Base-by-base conservation (phyloP, 225 moss, liverwort and hornwort genomes). In the Sphagnum contortum region DNA sequence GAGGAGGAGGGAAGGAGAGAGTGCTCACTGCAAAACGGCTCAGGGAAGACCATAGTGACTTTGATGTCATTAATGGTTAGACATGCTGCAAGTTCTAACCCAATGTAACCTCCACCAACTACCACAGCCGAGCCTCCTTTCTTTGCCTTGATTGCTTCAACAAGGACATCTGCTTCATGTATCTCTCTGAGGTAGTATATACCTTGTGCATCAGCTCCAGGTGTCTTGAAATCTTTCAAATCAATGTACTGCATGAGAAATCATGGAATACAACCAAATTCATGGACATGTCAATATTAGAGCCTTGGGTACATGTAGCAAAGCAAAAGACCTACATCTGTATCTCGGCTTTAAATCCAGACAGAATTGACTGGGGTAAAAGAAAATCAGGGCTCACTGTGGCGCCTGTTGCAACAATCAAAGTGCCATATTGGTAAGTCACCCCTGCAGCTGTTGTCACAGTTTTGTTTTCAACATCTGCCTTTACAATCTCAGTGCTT, bases 31-130 rank as follows among this genome's bases (percentile, higher is more conserved):
- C 79, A 67, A 62, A 5, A 60, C 48, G 77, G 81, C 61, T 81
- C 81, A 48, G 81, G 81, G 62, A 74, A 81, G 54, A 81, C 81
- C 81, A 81, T 87, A 64, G 80, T 90, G 57, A 78, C 81, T 62
- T 93, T 86, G 55, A 93, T 73, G 60, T 89, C 83, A 78, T 89
- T 90, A n/a, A 89, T 64, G 13, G 82, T 73, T 52, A 89, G 57
- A 55, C 88, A 90, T 55, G 92, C 84, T 62, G 88, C 85, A 13
- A 87, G 72, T 76, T 93, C 89, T 69, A 93, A 48, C 8, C 92
- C 92, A 70, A 93, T 93, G 64, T 93, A 93, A 8, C 92, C 92
- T n/a, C 92, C 88, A 62, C 89, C 83, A 53, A 90, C 77, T 45
- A 93, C 86, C 9, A 86, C 89, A 57, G 83, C 80, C 70, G 72